Evolutionary conservation across 2,329 filamentous ascomycete genomes (phyloP), one percentile per base, ranked within the genome.

Genomic region (Verticillium dahliae): DNA sequence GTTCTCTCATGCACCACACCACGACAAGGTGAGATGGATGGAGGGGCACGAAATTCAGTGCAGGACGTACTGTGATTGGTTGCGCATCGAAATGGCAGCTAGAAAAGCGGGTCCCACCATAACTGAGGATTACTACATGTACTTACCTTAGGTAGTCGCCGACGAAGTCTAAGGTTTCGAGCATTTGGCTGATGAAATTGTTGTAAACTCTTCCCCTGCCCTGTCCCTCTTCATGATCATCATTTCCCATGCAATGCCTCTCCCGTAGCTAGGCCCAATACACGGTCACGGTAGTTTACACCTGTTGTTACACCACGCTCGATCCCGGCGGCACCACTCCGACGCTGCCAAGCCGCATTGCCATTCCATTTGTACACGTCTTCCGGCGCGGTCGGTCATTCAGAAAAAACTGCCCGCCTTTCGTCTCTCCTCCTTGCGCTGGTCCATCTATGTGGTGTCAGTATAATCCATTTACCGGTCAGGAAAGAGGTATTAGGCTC

Each of bases 341-440:
- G 5, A 52, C 9, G n/a, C n/a, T 11, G 18, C 18, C 45, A 52
- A 4, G 10, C 9, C n/a, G 7, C n/a, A 22, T 7, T 52, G 45
- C 18, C 4, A 15, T 52, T n/a, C 6, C 45, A 11, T 18, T 27
- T n/a, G 45, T 52, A 10, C 9, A 38, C 62, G 27, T 22, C 35
- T 37, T 10, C 59, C 31, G 34, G 14, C 18, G 52, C 41, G 14
- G 34, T 6, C 10, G 7, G 18, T 27, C 37, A 18, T 31, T 7
- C 11, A 56, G 54, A 56, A 66, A 41, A 62, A 61, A 11, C 62
- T 63, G 4, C 70, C 66, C 6, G 62, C 65, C 62, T 69, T 67
- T 60, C 63, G 65, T 14, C 69, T 65, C 52, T 71, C 69, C 41
- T 65, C 62, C 58, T 63, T 70, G 45, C 71, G 66, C 62, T 69